Percentiles rank a stretch among this genome's conserved stretches.
These are phyloP conservation scores for Phalaenopsis equestris DNA, from an alignment of 106 monocot genomes.

Conservation along the genomic window DNA sequence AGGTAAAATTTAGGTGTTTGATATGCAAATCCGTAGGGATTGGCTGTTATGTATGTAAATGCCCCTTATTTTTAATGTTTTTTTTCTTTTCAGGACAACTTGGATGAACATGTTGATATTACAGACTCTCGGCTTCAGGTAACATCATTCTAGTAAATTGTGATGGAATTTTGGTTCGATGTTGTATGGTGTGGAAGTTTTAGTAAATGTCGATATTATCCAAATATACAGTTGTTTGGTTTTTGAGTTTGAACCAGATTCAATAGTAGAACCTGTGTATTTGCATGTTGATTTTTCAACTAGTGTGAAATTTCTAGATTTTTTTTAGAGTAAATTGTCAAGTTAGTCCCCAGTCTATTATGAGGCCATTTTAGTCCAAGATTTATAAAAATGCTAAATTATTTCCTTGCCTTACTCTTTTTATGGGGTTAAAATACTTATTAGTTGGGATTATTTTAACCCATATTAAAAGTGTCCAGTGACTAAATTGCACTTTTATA, in stretches of 20 bases:
- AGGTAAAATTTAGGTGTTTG: too few species aligned
- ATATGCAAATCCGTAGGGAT: too few species aligned
- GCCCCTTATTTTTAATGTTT: too few species aligned
- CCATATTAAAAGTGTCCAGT: too few species aligned
- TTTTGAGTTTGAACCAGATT: background rate
- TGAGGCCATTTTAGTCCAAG: too few species aligned
- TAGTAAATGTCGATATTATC: constrained; percentile 1
- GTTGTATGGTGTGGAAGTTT: background rate
- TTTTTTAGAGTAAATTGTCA: background rate
- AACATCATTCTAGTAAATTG: background rate
- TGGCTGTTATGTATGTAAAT: too few species aligned
- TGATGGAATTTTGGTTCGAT: background rate
- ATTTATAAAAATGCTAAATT: too few species aligned
- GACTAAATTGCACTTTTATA: too few species aligned
- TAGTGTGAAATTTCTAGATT: background rate
- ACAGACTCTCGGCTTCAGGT: constrained; percentile 38
- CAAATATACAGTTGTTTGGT: background rate
- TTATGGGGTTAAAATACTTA: too few species aligned
- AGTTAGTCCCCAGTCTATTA: too few species aligned
- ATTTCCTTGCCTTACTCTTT: too few species aligned
- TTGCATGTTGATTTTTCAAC: background rate
- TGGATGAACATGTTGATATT: constrained; percentile 27
- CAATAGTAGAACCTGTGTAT: background rate
- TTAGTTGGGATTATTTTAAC: too few species aligned
- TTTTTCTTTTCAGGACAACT: constrained; percentile 22